Percentiles rank a stretch among this genome's conserved stretches.
Evolutionary conservation across 345 rosid species (phyloP).

Genomic region (Murraya paniculata): DNA sequence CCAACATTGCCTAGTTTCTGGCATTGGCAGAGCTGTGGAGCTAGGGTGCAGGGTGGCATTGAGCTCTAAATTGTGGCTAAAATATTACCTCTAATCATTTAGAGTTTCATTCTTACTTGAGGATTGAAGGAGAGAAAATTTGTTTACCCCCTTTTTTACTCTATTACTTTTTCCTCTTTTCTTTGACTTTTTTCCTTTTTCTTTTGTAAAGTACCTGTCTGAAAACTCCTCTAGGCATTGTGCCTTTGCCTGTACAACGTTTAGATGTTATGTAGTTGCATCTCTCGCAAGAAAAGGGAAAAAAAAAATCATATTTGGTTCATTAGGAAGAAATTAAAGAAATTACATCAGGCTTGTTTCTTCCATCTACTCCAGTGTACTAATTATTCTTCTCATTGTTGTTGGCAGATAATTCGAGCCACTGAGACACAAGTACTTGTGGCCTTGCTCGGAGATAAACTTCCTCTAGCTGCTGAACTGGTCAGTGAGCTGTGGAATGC

Average conservation of each 20-base stretch:
- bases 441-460: constrained; percentile 53
- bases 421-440: constrained; percentile 79
- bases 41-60: not conserved
- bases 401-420: constrained; percentile 53
- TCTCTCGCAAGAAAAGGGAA: not conserved
- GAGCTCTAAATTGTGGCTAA: not conserved
- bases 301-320: not conserved
- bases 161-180: not conserved
- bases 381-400: not conserved
- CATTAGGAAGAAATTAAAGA: not conserved
- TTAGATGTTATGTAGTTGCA: not conserved
- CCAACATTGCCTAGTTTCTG: not conserved
- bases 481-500: constrained; percentile 66
- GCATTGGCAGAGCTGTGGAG: not conserved
- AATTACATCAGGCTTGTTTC: not conserved
- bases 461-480: constrained; percentile 57
- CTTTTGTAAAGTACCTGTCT: not conserved
- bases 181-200: not conserved
- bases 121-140: too few species aligned
- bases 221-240: not conserved
- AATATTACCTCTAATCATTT: not conserved
- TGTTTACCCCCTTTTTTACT: not conserved
- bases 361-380: not conserved
- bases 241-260: not conserved
- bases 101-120: not conserved